Evolutionary conservation across 1,139 yeast species (phyloP), one percentile per base, ranked within the genome.

Genomic region (Diutina ranongensis): DNA sequence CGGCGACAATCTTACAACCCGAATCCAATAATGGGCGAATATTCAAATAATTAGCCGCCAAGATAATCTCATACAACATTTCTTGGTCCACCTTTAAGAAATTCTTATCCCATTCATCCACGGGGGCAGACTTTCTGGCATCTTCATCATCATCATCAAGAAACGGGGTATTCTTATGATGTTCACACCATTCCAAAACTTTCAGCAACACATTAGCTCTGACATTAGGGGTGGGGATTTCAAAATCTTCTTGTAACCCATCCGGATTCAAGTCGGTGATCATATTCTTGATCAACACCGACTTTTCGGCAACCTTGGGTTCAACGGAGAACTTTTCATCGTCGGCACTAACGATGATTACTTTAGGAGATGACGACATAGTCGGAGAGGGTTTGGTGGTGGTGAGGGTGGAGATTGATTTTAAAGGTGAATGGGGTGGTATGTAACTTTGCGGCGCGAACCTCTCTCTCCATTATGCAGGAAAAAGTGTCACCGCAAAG

Each of bases 11-110:
- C 65, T 94, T 94, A 65, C 98, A 92, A 9, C 97, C 97, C 12
- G 95, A 86, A 57, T 89, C 97, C 57, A 92, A 74, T 53, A 94
- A 72, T 1, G 97, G 96, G 57, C 87, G 81, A 60, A 94, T 92
- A 60, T 94, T 94, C 60, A 94, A 73, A 64, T 88, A 94, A 65
- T 94, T 94, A 44, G 98, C 97, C 16, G 98, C 96, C 50, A 87
- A 71, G 53, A 94, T 88, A 63, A 94, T 92, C 62, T 92, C 98
- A 59, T 92, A 94, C 52, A 94, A 77, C 97, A 94, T 88, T 61
- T 94, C 98, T 64, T 94, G 98, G 64, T 94, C 98, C 40, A 94
- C 97, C 55, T 87, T 86, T 60, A 94, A 76, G 63, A 92, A 94
- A 62, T 84, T 87, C 63, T 86, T 86, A 66, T 94, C 98, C 98